These are phyloP conservation scores for Hypoxylon intermedium DNA, from an alignment of 495 filamentous ascomycete species.

Conservation along the genomic window DNA sequence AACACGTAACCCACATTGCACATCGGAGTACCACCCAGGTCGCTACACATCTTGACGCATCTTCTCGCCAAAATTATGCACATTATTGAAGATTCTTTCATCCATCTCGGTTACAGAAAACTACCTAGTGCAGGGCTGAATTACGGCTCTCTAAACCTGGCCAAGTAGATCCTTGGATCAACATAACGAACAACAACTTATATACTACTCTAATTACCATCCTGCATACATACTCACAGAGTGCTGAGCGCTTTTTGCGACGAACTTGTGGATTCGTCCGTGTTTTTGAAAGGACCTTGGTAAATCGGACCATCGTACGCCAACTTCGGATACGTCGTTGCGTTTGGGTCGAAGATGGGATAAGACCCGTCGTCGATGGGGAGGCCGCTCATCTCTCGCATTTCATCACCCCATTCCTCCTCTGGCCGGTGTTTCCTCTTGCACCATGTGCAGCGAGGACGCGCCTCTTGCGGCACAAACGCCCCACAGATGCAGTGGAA, in stretches of 20 bases:
- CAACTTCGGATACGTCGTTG: background rate
- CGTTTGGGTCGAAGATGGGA: background rate
- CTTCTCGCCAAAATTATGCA: too few species aligned
- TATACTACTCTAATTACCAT: too few species aligned
- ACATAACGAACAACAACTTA: too few species aligned
- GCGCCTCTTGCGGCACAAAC: background rate
- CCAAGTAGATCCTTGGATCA: too few species aligned
- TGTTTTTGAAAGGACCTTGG: background rate
- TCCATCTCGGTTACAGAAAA: too few species aligned
- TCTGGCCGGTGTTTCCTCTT: conserved; percentile 3
- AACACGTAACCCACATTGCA: too few species aligned
- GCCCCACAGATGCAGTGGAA: conserved; percentile 1
- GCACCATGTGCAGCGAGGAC: conserved; percentile 2
- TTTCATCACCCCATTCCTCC: background rate
- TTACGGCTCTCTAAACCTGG: too few species aligned
- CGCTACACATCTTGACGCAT: background rate
- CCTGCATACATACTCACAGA: too few species aligned
- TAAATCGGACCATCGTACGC: conserved; percentile 3
- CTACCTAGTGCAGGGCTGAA: too few species aligned
- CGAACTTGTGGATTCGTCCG: too few species aligned
- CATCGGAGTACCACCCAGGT: background rate
- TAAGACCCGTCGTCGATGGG: background rate
- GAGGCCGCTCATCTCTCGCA: background rate
- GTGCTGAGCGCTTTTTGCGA: too few species aligned
- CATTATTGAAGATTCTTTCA: too few species aligned